phyloP scores from a whole-genome alignment of 2,329 filamentous ascomycete genomes.

The Arthrobotrys megalospora region DNA sequence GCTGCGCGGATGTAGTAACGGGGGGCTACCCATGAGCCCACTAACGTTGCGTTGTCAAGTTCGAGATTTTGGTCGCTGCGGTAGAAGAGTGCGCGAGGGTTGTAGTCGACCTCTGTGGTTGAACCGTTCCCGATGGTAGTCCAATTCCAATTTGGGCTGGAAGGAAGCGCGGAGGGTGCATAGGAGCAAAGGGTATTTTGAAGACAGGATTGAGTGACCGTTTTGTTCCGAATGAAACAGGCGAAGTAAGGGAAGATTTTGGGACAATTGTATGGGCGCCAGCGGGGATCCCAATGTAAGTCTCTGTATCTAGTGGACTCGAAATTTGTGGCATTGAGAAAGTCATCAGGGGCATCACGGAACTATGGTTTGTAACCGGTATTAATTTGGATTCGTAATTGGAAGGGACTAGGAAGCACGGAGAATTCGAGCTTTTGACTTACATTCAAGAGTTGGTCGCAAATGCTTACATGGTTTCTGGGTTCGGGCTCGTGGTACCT shows the following conservation, averaged over 20 bases:
- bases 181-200: constrained; percentile 48
- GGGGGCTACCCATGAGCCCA: constrained; percentile 3
- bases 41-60: background rate
- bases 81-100: constrained; percentile 46
- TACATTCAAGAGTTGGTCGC: constrained; percentile 38
- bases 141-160: background rate
- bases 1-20: constrained; percentile 18
- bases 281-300: constrained; percentile 33
- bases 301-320: constrained; percentile 16
- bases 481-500: background rate
- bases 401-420: background rate
- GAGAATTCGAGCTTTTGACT: background rate
- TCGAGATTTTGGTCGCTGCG: constrained; percentile 29
- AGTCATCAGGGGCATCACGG: constrained; percentile 21
- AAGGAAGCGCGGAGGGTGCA: background rate
- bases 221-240: background rate
- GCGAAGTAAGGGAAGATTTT: constrained; percentile 29
- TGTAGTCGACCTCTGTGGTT: background rate
- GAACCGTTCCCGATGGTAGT: background rate
- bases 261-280: constrained; percentile 46
- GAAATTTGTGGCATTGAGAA: constrained; percentile 3
- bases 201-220: constrained; percentile 1
- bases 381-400: background rate
- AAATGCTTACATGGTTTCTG: background rate
- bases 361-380: too few species aligned